Evolutionary conservation across 495 filamentous ascomycete genomes (phyloP).

Genomic region (Penicillium herquei): DNA sequence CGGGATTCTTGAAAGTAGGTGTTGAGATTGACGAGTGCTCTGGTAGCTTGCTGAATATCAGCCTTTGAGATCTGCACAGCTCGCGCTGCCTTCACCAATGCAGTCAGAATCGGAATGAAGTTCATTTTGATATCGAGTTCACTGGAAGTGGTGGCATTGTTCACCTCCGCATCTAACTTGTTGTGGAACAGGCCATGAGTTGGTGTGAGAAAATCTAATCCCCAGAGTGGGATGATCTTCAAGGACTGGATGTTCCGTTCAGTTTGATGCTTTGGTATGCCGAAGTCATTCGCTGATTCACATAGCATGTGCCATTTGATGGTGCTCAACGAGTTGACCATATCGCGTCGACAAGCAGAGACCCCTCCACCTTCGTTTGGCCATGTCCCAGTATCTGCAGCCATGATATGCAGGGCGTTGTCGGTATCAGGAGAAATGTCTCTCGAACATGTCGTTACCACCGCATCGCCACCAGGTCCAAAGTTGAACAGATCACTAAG

Average conservation of each 20-base stretch:
- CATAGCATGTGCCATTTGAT: constrained; percentile 67
- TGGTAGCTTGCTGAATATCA: constrained; percentile 55
- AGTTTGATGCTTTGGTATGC: constrained; percentile 63
- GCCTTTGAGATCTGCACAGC: constrained; percentile 48
- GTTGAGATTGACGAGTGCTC: constrained; percentile 59
- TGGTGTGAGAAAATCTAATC: constrained; percentile 60
- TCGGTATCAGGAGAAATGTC: constrained; percentile 50
- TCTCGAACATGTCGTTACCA: constrained; percentile 42
- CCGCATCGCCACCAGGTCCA: constrained; percentile 59
- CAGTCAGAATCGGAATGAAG: constrained; percentile 61
- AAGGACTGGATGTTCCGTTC: constrained; percentile 65
- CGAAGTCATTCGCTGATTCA: constrained; percentile 65
- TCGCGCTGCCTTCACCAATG: constrained; percentile 58
- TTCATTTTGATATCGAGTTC: constrained; percentile 56
- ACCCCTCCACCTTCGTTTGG: constrained; percentile 66
- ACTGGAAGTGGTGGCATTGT: constrained; percentile 52
- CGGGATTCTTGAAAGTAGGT: constrained; percentile 59
- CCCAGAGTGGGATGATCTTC: constrained; percentile 66
- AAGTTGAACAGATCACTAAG: constrained; percentile 63
- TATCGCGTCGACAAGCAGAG: constrained; percentile 64
- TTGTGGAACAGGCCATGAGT: constrained; percentile 64
- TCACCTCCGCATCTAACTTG: constrained; percentile 59
- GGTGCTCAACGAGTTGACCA: constrained; percentile 61
- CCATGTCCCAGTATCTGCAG: constrained; percentile 64
- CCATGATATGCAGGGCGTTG: constrained; percentile 58